Conservation (phyloP, 257 asterid species). For the Ophiorrhiza pumila region DNA sequence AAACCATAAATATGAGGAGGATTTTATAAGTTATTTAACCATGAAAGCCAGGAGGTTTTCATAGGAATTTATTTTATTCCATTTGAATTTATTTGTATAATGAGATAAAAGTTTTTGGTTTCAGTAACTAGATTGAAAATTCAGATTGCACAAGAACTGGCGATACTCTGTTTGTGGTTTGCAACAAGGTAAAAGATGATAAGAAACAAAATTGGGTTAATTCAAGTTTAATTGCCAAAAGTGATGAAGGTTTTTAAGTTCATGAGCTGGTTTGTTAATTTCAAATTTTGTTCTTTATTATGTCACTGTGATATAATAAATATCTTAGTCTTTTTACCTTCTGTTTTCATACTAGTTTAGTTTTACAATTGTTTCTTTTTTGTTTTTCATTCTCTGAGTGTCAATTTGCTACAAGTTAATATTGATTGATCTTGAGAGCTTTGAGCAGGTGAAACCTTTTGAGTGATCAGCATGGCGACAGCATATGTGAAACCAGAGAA, state of each 20-base stretch:
- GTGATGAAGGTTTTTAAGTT: neutral
- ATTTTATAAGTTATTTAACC: too few species aligned
- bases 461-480: slow-evolving; percentile 14
- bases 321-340: neutral
- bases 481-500: slow-evolving; percentile 35
- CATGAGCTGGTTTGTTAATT: neutral
- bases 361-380: neutral
- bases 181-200: neutral
- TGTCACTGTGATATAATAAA: neutral
- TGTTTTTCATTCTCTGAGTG: neutral
- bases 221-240: neutral
- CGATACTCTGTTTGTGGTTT: neutral
- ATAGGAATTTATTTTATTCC: neutral
- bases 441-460: neutral
- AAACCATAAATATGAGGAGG: neutral
- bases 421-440: neutral
- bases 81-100: neutral
- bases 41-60: neutral
- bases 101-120: too few species aligned
- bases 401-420: neutral
- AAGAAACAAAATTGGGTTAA: neutral
- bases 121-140: neutral
- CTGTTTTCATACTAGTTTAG: neutral
- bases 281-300: neutral
- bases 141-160: neutral